These are phyloP conservation scores for Phoma herbarum DNA, from an alignment of 2,329 filamentous ascomycete genomes.

Conservation along the genomic window DNA sequence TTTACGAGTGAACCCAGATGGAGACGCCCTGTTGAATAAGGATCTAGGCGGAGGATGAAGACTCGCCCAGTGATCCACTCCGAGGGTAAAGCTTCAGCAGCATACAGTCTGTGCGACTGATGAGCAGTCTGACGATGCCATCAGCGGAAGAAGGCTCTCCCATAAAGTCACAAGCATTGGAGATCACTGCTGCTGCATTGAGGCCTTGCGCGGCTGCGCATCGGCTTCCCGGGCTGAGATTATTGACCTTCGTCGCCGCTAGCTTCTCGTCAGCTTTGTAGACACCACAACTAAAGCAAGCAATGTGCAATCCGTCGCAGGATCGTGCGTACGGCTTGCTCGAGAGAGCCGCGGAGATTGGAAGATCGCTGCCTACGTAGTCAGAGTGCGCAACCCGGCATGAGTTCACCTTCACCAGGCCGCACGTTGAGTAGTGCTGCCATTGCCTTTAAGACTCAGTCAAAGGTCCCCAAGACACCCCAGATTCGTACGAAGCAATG, in stretches of 20 bases:
- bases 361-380: too few species aligned
- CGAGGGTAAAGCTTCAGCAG: not conserved
- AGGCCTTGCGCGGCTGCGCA: not conserved
- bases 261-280: not conserved
- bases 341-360: too few species aligned
- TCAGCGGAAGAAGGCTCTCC: conserved; percentile 3
- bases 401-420: not conserved
- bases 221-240: not conserved
- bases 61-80: not conserved
- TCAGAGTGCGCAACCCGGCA: not conserved
- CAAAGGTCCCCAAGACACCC: not conserved
- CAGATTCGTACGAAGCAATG: not conserved
- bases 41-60: too few species aligned
- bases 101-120: not conserved
- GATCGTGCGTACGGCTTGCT: too few species aligned
- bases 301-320: too few species aligned
- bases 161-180: not conserved
- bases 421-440: not conserved
- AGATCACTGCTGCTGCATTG: not conserved
- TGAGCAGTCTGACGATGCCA: not conserved
- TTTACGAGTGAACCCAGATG: too few species aligned
- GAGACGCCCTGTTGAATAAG: too few species aligned
- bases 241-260: not conserved
- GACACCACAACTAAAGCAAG: too few species aligned
- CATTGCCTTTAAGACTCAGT: not conserved